phyloP scores from a whole-genome alignment of 1,139 yeast genomes.

The Debaryomyces sp. region DNA sequence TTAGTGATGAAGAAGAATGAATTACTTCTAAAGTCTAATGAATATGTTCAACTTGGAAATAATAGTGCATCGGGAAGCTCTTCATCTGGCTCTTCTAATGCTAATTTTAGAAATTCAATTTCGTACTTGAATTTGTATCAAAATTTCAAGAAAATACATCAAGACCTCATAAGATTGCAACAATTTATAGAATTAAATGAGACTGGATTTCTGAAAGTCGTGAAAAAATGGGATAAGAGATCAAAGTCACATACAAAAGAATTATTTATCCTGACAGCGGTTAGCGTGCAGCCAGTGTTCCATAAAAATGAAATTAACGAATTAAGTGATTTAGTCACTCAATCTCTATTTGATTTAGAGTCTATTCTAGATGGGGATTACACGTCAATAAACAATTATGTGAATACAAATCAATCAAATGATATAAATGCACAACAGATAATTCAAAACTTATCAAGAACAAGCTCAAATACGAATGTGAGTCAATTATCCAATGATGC shows the following conservation, averaged over 20 bases:
- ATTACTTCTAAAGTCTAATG: slow-evolving; percentile 43
- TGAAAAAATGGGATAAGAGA: slow-evolving; percentile 97
- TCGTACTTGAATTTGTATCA: slow-evolving; percentile 65
- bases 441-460: slow-evolving; percentile 7
- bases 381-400: slow-evolving; percentile 4
- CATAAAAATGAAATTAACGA: slow-evolving; percentile 86
- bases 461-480: slow-evolving; percentile 4
- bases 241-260: slow-evolving; percentile 95
- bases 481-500: neutral
- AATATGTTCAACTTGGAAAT: slow-evolving; percentile 23
- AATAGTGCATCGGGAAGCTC: slow-evolving; percentile 17
- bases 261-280: slow-evolving; percentile 86
- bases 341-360: slow-evolving; percentile 79
- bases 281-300: slow-evolving; percentile 94
- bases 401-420: neutral
- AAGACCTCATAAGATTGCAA: slow-evolving; percentile 83
- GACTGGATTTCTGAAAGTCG: slow-evolving; percentile 91
- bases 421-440: slow-evolving; percentile 2
- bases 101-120: slow-evolving; percentile 44
- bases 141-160: slow-evolving; percentile 85
- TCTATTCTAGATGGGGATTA: slow-evolving; percentile 82
- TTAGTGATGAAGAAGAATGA: slow-evolving; percentile 72
- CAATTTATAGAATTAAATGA: slow-evolving; percentile 94
- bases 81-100: slow-evolving; percentile 26
- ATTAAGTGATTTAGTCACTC: slow-evolving; percentile 80